phyloP scores from a whole-genome alignment of 768 basidiomycete genomes.

The Ramaria sp. region DNA sequence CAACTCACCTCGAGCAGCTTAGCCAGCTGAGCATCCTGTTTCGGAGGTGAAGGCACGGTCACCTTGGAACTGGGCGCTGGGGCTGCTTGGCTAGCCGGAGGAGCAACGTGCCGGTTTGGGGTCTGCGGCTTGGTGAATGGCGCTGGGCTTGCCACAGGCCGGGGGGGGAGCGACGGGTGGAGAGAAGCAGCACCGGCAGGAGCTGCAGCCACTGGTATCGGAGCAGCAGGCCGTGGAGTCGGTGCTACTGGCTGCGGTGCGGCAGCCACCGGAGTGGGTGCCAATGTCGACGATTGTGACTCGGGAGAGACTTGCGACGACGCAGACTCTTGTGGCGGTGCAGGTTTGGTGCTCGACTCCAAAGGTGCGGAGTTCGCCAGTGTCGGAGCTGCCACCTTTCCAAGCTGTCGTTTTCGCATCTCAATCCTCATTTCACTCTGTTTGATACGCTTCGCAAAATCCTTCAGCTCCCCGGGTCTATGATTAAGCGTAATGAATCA shows the following conservation, averaged over 20 bases:
- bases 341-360: neutral
- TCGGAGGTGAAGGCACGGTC: constrained; percentile 13
- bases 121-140: constrained; percentile 21
- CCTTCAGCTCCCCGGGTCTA: constrained; percentile 4
- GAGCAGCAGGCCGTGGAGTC: constrained; percentile 13
- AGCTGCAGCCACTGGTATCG: constrained; percentile 11
- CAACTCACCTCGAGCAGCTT: constrained; percentile 51
- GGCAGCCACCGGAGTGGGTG: constrained; percentile 17
- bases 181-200: constrained; percentile 29
- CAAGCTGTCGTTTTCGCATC: constrained; percentile 31
- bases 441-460: constrained; percentile 7
- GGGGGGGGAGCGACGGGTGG: constrained; percentile 64
- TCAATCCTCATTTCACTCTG: constrained; percentile 47
- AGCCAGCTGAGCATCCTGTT: constrained; percentile 38
- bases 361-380: neutral
- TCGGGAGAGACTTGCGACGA: constrained; percentile 23
- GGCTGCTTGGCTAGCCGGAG: constrained; percentile 1
- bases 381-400: constrained; percentile 11
- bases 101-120: constrained; percentile 16
- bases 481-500: neutral
- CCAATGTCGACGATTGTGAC: constrained; percentile 25
- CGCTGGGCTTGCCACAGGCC: constrained; percentile 37
- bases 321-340: neutral
- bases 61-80: constrained; percentile 9
- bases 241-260: constrained; percentile 17